Base-by-base conservation (phyloP, 179 eudicot genomes). In the Spergularia azorica region DNA sequence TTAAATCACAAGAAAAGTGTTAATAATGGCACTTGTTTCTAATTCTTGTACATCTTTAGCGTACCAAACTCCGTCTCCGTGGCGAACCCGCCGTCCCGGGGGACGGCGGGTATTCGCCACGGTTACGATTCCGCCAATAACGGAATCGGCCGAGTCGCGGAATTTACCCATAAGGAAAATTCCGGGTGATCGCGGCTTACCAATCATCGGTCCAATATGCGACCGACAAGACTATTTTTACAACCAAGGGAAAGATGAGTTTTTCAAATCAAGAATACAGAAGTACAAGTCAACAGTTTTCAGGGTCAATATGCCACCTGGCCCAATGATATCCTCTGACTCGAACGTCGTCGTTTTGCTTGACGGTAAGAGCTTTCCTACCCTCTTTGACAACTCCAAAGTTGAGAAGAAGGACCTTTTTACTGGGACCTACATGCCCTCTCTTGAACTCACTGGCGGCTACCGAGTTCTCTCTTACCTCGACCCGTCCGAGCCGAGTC, bases 271-370 rank as follows among this genome's bases (percentile, higher is more conserved):
- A 1, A 77, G 93, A 21, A 69, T 87, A 21, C 82, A 88, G 32
- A 94, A 90, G 58, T 73, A 90, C 77, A 82, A 87, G 21, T 94
- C 98, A 20, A 94, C 98, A 0, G 89, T 94, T 20, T 92, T 80
- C 79, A 71, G 92, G 2, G 81, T 88, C 73, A 94, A 92, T 82
- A 91, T 94, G 96, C 98, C 98, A 17, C 98, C 98, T 1, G 98
- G 97, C 1, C 94, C 94, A 0, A 71, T 82, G 20, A 89, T 94
- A 11, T 59, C 97, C 0, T 21, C 74, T 36, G 63, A 84, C 66
- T 89, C 97, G 0, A 77, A 86, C 78, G 98, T 92, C 73, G 85
- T 92, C 71, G 98, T 82, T 61, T 76, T 95, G 17, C 90, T 92
- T 17, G 97, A 94, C 75, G 97, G 87, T 6, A 88, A 87, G 55